phyloP scores from a whole-genome alignment of 805 yeast genomes.

The Candida ortonii region DNA sequence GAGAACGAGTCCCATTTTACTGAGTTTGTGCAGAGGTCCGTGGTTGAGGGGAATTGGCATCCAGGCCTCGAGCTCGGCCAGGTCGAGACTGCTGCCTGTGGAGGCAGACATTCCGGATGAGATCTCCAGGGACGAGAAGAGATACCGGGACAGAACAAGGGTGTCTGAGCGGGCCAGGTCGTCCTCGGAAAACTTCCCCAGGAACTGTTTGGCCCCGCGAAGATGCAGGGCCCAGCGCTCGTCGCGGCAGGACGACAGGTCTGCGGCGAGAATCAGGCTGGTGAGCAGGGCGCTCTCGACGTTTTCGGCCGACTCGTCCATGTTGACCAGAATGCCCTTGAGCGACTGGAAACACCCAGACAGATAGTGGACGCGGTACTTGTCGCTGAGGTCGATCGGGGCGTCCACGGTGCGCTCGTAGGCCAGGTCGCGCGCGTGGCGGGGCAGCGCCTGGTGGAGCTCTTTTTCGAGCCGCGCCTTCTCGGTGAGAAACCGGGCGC shows the following conservation, averaged over 20 bases:
- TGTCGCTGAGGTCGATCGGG: constrained; percentile 43
- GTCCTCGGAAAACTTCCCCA: constrained; percentile 39
- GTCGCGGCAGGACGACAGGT: constrained; percentile 51
- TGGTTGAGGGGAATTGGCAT: constrained; percentile 27
- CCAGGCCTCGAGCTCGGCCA: constrained; percentile 40
- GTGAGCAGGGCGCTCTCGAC: constrained; percentile 66
- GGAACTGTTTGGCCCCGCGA: constrained; percentile 59
- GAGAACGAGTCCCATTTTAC: constrained; percentile 25
- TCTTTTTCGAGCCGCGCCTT: constrained; percentile 25
- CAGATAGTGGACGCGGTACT: constrained; percentile 55
- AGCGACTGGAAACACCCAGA: constrained; percentile 61
- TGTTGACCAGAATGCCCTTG: constrained; percentile 44
- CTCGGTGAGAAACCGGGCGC: constrained; percentile 49
- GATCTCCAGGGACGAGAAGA: constrained; percentile 49
- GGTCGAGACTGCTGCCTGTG: constrained; percentile 48
- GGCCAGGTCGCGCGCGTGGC: constrained; percentile 7
- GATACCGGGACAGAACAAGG: constrained; percentile 23
- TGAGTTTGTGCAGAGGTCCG: constrained; percentile 23
- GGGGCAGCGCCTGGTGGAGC: constrained; percentile 5
- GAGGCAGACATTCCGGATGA: constrained; percentile 53
- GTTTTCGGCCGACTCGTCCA: constrained; percentile 38
- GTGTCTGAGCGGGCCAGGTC: constrained; percentile 15
- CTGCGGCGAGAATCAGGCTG: constrained; percentile 58
- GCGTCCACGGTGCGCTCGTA: constrained; percentile 12
- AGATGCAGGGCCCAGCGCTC: constrained; percentile 62